Conservation (phyloP, 495 filamentous ascomycete species). For the Extremus antarcticus region DNA sequence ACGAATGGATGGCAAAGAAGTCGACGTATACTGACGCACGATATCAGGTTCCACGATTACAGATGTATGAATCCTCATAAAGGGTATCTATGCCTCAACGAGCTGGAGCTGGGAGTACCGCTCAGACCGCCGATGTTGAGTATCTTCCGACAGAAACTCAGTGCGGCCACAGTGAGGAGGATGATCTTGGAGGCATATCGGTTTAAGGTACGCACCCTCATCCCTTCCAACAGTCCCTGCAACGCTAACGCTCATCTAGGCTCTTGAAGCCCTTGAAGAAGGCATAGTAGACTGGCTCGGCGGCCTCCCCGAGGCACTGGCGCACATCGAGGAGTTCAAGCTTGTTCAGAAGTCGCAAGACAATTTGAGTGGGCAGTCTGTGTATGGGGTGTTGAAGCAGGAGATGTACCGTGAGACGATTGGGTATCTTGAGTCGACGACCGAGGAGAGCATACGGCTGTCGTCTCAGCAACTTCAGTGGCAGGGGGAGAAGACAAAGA, state of each 20-base stretch:
- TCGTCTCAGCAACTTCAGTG: not conserved
- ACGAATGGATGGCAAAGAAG: too few species aligned
- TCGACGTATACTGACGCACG: too few species aligned
- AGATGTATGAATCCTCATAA: conserved; percentile 56
- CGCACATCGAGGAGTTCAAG: conserved; percentile 42
- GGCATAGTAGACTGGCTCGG: conserved; percentile 62
- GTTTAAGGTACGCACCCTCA: conserved; percentile 31
- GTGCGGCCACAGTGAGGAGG: conserved; percentile 43
- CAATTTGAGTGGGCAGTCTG: conserved; percentile 5
- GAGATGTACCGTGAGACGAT: conserved; percentile 22
- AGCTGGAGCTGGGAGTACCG: conserved; percentile 64
- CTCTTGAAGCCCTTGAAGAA: conserved; percentile 45
- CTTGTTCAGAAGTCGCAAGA: conserved; percentile 12
- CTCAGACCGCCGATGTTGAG: conserved; percentile 58
- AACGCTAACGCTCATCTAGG: conserved; percentile 19
- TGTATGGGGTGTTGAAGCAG: conserved; percentile 15
- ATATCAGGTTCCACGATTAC: conserved; percentile 61
- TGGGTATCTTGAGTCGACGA: conserved; percentile 5
- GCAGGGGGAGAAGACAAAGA: not conserved
- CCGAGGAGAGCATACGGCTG: conserved; percentile 2
- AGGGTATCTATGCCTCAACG: conserved; percentile 67
- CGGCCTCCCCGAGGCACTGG: conserved; percentile 47
- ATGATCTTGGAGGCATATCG: conserved; percentile 60
- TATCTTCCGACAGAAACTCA: conserved; percentile 62
- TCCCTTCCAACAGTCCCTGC: not conserved